Evolutionary conservation across 768 basidiomycete species (phyloP), one percentile per base, ranked within the genome.

Genomic region (Asterophora lycoperdoides): DNA sequence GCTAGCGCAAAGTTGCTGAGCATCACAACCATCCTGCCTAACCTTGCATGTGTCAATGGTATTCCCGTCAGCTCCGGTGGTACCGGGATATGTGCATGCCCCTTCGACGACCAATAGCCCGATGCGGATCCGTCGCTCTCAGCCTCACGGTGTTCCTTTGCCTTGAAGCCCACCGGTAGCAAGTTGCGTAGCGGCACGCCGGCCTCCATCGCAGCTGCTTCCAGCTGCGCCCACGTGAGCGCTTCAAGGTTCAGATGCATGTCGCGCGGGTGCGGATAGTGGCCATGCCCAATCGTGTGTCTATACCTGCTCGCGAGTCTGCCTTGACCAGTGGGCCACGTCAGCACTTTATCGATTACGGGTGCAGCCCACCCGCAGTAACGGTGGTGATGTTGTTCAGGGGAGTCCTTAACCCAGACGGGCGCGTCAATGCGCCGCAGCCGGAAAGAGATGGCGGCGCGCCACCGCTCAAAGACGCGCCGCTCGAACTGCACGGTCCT

Each of bases 211-310:
- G 84, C 81, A 3, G 84, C 80, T 15, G 71, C 73, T 51, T 84
- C 76, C 10, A 85, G 71, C 61, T 85, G 76, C 7, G 63, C 63
- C 26, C 68, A 68, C 10, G 76, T 69, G 38, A 90, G 69, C 4
- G 74, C 84, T 52, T 78, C 76, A 32, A 86, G 56, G 60, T 89
- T 88, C 11, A 90, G 68, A 52, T 76, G 76, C 73, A 76, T 80
- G 9, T 77, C 76, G 17, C 62, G 70, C 7, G 70, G 72, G 44
- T 72, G 67, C 10, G 60, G 59, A 20, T 44, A 30, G 20, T 44
- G 29, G 23, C 46, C 40, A 9, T 56, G 42, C 18, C 55, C 52
- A 37, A 58, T 48, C 13, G 55, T 51, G 8, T 56, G 37, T 17
- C 43, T 36, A 17, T 54, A 52, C 11, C 54, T 15, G 8, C 14